Evolutionary conservation across 23 red algal species (phyloP), one percentile per base, ranked within the genome.

Genomic region (Rhodosorus marinus): DNA sequence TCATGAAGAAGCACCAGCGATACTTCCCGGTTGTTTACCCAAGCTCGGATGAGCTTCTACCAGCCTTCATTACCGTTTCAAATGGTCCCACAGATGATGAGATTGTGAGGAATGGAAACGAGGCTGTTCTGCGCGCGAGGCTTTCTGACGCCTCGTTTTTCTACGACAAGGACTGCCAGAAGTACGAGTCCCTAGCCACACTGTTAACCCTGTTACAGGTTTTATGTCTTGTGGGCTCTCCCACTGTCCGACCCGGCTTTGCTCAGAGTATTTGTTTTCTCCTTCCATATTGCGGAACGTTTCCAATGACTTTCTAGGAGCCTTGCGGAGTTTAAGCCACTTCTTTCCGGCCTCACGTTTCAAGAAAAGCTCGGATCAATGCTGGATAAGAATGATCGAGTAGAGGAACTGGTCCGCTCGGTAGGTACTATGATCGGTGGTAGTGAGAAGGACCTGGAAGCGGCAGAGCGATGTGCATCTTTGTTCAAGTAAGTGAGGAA

Each of bases 1-100:
- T 98, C 17, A 98, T 98, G 90, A 60, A 52, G 3, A 98, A 85
- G 35, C 90, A 98, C 57, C 90, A 98, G 62, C 72, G 90, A 24
- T 98, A 98, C 64, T 74, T 98, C 14, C 90, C 90, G 4, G 45
- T 98, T 26, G 47, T 68, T 8, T 32, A 61, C 11, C 21, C 20
- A 15, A 24, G 19, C 1, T 24, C 47, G 24, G 71, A 69, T 6
- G 20, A 34, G 22, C 65, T 98, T 21, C 17, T 64, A 15, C 67
- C 60, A 26, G 69, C 59, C n/a, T 98, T 98, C 62, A 35, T 98
- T 5, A 78, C 79, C 6, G 74, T 86, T 2, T 68, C 64, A 17
- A 98, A 83, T 25, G 77, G 74, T 3, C 11, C 11, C 11, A 17
- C 17, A 17, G 64, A 84, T 19, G 27, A 29, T 0, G 46, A 31